phyloP scores from a whole-genome alignment of 1,284 basidiomycete species.

The Tausonia pullulans region DNA sequence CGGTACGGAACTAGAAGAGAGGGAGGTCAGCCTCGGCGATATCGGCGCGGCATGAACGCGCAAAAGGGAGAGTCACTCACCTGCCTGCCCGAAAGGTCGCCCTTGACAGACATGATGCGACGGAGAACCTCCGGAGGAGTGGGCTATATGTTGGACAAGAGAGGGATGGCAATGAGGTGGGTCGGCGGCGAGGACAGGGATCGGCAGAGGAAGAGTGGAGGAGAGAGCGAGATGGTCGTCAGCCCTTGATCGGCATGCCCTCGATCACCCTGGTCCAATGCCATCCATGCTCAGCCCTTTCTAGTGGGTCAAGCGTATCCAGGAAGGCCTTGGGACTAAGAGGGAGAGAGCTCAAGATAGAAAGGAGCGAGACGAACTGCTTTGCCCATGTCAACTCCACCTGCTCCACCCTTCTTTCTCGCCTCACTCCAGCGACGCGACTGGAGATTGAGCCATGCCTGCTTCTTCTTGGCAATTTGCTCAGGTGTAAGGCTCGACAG shows the following conservation, averaged over 20 bases:
- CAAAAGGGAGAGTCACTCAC: no score
- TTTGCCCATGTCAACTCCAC: conserved; percentile 10
- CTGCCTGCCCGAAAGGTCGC: no score
- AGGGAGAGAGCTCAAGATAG: not conserved
- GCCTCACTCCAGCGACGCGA: conserved; percentile 34
- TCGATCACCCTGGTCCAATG: not conserved
- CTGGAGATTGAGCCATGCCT: conserved; percentile 35
- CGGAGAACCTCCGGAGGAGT: no score
- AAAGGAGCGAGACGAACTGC: not conserved
- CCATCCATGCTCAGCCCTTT: not conserved
- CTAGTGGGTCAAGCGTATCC: not conserved
- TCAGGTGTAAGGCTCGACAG: conserved; percentile 31
- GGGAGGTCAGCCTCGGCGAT: not conserved
- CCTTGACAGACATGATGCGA: no score
- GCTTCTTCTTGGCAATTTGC: conserved; percentile 36
- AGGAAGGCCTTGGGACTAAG: not conserved
- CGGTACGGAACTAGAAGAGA: not conserved
- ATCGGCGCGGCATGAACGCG: no score
- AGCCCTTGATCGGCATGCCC: not conserved
- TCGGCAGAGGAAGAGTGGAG: not conserved
- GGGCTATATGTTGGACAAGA: no score
- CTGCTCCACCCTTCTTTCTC: conserved; percentile 24
- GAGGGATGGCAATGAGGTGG: no score
- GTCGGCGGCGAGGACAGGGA: not conserved
- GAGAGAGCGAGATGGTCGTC: not conserved